Evolutionary conservation across 139 green algal species (phyloP), one percentile per base, ranked within the genome.

Genomic region (Chlorella ohadii): DNA sequence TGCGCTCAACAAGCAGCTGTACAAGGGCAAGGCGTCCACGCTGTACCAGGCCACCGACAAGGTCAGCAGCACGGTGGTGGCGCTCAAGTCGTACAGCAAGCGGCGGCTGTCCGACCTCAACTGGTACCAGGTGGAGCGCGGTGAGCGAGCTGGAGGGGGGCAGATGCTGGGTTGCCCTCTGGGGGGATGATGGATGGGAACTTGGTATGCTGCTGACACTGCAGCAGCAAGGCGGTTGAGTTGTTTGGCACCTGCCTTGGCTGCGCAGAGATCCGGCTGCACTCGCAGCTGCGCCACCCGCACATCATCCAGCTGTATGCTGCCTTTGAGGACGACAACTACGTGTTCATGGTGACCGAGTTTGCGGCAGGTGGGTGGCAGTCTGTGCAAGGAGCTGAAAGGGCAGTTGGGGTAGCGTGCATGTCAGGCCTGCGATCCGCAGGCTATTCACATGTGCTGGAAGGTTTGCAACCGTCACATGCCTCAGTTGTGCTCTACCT

Each of bases 311-410:
- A 88, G 78, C 88, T 96, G 79, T 94, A 91, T 33, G 92, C 88
- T 6, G 93, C 94, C 7, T 97, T 96, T 86, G 92, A 95, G 81
- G 94, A 97, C 71, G 88, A 89, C 28, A 86, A 93, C 33, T 87
- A 94, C 38, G 92, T 96, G 1, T 97, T 95, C 89, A 85, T 98
- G 73, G 89, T 95, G 22, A 88, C 93, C 79, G 93, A 98, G 87
- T 96, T 88, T 87, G 94, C 93, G 0, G 81, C 87, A 17, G 91
- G 93, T 88, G 72, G 31, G 23, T 57, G 70, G n/a, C n/a, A n/a
- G n/a, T n/a, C n/a, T n/a, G n/a, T n/a, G n/a, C n/a, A n/a, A n/a
- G n/a, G n/a, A n/a, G n/a, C n/a, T n/a, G n/a, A n/a, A n/a, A n/a
- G n/a, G n/a, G n/a, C n/a, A n/a, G n/a, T n/a, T n/a, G n/a, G n/a